These are phyloP conservation scores for Rusavskia elegans DNA, from an alignment of 495 filamentous ascomycete genomes.

Conservation along the genomic window DNA sequence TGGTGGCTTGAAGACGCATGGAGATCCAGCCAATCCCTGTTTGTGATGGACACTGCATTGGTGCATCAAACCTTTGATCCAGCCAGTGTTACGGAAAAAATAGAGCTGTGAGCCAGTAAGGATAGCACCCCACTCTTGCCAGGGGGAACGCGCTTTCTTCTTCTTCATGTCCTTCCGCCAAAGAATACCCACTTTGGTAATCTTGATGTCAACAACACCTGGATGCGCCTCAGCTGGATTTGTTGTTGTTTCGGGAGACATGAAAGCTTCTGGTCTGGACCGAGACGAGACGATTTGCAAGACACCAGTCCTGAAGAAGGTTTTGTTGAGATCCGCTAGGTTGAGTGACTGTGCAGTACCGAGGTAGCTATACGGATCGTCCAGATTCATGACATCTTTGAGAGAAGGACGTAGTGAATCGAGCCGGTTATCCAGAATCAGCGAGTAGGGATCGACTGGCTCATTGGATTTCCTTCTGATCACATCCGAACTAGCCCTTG, in stretches of 20 bases:
- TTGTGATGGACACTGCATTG: conserved; percentile 72
- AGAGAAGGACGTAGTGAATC: conserved; percentile 68
- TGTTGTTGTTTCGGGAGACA: conserved; percentile 63
- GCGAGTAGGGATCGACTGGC: conserved; percentile 84
- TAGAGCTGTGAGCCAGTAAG: conserved; percentile 90
- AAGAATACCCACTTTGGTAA: conserved; percentile 86
- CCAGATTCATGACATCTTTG: conserved; percentile 79
- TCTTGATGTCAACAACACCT: conserved; percentile 91
- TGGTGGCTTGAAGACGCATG: conserved; percentile 78
- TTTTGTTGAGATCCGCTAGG: conserved; percentile 60
- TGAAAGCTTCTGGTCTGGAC: conserved; percentile 88
- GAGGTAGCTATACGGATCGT: conserved; percentile 81
- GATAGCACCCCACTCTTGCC: conserved; percentile 97
- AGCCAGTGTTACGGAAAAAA: conserved; percentile 82
- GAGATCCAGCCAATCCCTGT: conserved; percentile 43
- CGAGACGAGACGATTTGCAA: conserved; percentile 87
- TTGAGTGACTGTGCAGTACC: conserved; percentile 61
- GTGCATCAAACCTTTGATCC: conserved; percentile 81
- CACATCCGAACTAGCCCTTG: conserved; percentile 48
- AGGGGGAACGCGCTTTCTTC: conserved; percentile 86
- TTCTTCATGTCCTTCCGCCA: conserved; percentile 95
- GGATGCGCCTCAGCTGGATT: conserved; percentile 81
- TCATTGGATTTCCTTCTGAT: conserved; percentile 53
- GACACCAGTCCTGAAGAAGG: conserved; percentile 78
- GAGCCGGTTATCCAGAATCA: conserved; percentile 79